Base-by-base conservation (phyloP, 352 stramenopile genomes). In the Phytopythium chamaehyphon region DNA sequence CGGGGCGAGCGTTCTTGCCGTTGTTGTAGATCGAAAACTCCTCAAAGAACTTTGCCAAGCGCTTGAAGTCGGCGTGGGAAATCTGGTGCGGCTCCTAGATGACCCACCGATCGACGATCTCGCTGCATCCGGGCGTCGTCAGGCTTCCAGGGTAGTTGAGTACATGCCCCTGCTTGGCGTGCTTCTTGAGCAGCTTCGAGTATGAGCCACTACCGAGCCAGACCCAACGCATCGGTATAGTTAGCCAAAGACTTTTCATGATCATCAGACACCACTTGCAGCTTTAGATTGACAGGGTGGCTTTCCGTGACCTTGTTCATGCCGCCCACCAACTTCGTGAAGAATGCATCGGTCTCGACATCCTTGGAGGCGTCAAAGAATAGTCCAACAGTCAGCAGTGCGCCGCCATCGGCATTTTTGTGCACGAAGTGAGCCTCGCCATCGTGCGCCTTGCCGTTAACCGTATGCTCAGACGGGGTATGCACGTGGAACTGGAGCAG, bases 381-480 rank as follows among this genome's bases (percentile, higher is more conserved):
- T 18, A 58, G n/a, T 1, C 49, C 49, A 8, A 46, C 44, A 10
- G 48, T 38, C 9, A 55, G 38, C 31, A 55, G 38, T 6, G 57
- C 56, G 15, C 60, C 60, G 55, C 55, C 54, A n/a, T 74, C 69
- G 22, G 51, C 57, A 15, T 73, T 62, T 36, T 54, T 53, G 59
- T 86, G 75, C 22, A 86, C 72, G 52, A 86, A 86, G 63, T 86
- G 75, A 28, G 83, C 70, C 52, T 83, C 71, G 31, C 62, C 75
- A 24, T 66, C 71, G 37, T 73, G 57, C 18, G 70, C 37, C 21
- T 78, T 62, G 19, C 64, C 71, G 49, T 83, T 66, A 19, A 86
- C 37, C 18, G 69, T 83, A 61, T 86, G 75, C 60, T 86, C 75
- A 14, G 71, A 82, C 26, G 65, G 69, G 19, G 67, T 64, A 62